Base-by-base conservation (phyloP, 2,329 filamentous ascomycete genomes). In the Colletotrichum aenigma region DNA sequence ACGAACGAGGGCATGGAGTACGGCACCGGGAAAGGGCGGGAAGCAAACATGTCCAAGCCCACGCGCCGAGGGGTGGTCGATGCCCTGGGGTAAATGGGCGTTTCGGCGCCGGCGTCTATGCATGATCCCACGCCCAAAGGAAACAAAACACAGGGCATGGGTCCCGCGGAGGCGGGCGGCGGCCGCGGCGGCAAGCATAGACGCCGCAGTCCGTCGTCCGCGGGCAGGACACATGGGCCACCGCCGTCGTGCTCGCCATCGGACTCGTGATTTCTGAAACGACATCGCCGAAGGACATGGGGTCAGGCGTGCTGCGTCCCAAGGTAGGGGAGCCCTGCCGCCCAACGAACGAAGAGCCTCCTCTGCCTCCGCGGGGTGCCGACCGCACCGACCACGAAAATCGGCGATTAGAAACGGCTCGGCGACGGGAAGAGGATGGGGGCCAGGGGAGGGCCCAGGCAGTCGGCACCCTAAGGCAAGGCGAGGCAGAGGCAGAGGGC, bases 381-480 rank as follows among this genome's bases (percentile, higher is more conserved):
- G 65, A 67, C 21, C 28, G 48, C 65, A 56, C 43, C 32, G 65
- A 32, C 52, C 32, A 15, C 21, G 15, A n/a, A 21, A 43, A 61
- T 71, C 72, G 61, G 62, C 69, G 64, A 72, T 64, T 48, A 72
- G 56, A 58, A 64, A 72, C 62, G 34, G 66, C 18, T 43, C 55
- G 38, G 73, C 70, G 62, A 6, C 38, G 18, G 38, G 38, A n/a
- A 48, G 36, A 7, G 38, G 38, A 48, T 48, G 38, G 38, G 18
- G 38, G 38, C 38, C 38, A 48, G 69, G 38, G 68, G 16, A 24
- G n/a, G 34, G 26, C 26, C 64, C 34, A 60, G 15, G 30, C 55
- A 43, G 60, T 30, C 71, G 58, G 71, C 66, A 52, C 38, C 64
- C 30, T 55, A 48, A 21, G 56, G 28, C 28, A 34, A 62, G 28